Conservation (phyloP, 805 yeast genomes). For the Candida adriatica region DNA sequence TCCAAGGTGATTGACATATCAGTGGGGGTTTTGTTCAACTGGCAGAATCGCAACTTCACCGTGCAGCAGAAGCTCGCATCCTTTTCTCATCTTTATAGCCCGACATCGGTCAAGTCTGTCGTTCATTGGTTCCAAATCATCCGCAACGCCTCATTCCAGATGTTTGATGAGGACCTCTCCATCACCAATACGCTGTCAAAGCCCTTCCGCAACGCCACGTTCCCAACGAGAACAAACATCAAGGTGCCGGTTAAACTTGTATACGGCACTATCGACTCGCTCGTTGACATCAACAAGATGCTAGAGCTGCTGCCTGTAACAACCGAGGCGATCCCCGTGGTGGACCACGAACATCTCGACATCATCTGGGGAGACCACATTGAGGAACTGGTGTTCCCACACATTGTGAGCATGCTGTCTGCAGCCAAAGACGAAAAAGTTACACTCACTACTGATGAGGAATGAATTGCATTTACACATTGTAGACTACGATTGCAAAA, state of each 20-base stretch:
- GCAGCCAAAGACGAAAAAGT: constrained; percentile 1
- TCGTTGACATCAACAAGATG: constrained; percentile 82
- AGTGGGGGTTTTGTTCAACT: constrained; percentile 63
- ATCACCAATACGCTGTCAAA: constrained; percentile 29
- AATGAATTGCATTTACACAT: constrained; percentile 5
- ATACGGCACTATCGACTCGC: constrained; percentile 75
- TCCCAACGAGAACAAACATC: constrained; percentile 60
- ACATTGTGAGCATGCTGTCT: constrained; percentile 25
- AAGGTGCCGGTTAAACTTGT: constrained; percentile 67
- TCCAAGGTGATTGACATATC: constrained; percentile 65
- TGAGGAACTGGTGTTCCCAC: constrained; percentile 35
- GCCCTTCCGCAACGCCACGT: constrained; percentile 29
- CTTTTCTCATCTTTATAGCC: constrained; percentile 83
- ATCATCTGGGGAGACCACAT: constrained; percentile 81
- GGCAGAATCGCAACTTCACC: constrained; percentile 71
- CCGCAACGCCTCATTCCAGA: constrained; percentile 67
- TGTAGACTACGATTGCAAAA: too few species aligned
- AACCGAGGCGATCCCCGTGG: constrained; percentile 50
- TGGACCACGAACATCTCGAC: constrained; percentile 82
- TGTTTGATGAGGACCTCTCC: constrained; percentile 69
- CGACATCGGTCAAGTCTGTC: constrained; percentile 84
- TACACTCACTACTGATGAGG: too few species aligned
- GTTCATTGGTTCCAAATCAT: constrained; percentile 98
- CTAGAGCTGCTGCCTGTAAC: constrained; percentile 54
- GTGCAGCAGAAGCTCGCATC: constrained; percentile 69